A percentile compares a stretch with the other conserved stretches of the same genome.
These are phyloP conservation scores for Williopsis jadinii DNA, from an alignment of 1,139 yeast species.

Conservation along the genomic window DNA sequence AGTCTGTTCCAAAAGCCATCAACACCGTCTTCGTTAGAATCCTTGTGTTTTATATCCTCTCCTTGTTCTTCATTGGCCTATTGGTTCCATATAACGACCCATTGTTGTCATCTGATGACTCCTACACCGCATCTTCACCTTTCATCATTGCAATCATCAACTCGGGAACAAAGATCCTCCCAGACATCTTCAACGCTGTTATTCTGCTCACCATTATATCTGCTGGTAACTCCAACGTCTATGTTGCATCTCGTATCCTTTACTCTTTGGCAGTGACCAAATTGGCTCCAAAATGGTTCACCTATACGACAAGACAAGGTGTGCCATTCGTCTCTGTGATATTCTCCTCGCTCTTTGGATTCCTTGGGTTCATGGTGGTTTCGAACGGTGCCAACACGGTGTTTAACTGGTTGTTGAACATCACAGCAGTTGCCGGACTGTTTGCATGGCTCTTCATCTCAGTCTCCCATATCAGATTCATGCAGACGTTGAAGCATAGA, in stretches of 20 bases:
- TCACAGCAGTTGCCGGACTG: constrained; percentile 59
- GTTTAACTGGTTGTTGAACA: constrained; percentile 76
- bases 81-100: constrained; percentile 66
- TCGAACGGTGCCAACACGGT: constrained; percentile 57
- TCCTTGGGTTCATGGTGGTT: constrained; percentile 62
- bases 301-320: constrained; percentile 50
- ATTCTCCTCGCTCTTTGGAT: constrained; percentile 53
- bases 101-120: constrained; percentile 33
- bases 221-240: constrained; percentile 59
- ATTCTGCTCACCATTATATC: constrained; percentile 51
- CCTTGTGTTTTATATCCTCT: constrained; percentile 58
- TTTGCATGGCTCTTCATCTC: constrained; percentile 67
- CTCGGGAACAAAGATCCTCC: constrained; percentile 41
- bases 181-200: constrained; percentile 51
- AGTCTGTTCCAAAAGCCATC: constrained; percentile 72
- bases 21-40: constrained; percentile 75
- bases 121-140: constrained; percentile 49
- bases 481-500: constrained; percentile 48
- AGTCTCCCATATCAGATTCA: constrained; percentile 58
- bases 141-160: constrained; percentile 48
- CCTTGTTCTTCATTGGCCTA: constrained; percentile 66
- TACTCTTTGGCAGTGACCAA: constrained; percentile 44
- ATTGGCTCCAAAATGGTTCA: constrained; percentile 48
- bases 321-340: constrained; percentile 59
- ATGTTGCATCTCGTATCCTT: constrained; percentile 42